A percentile compares a stretch with the other conserved stretches of the same genome.
phyloP scores from a whole-genome alignment of 139 green algal species.

The Chlamydomonas eustigma region DNA sequence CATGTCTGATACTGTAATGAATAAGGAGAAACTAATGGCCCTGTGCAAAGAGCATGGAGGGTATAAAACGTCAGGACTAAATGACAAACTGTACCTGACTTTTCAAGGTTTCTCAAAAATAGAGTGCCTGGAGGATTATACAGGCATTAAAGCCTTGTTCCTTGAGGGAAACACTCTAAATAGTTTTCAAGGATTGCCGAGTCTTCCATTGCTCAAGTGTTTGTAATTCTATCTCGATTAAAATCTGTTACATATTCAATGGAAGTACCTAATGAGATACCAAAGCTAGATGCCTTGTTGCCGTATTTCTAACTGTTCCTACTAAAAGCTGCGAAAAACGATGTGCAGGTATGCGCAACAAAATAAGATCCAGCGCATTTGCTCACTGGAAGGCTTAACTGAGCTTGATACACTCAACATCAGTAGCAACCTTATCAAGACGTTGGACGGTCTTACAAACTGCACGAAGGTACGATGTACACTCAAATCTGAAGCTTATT shows the following conservation, averaged over 20 bases:
- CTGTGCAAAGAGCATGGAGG: constrained; percentile 73
- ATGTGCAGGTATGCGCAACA: constrained; percentile 86
- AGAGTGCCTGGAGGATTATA: constrained; percentile 70
- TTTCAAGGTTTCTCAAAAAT: constrained; percentile 77
- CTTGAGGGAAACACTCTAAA: constrained; percentile 83
- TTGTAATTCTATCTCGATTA: too few relatives aligned
- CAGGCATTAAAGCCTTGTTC: constrained; percentile 74
- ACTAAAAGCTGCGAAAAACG: too few relatives aligned
- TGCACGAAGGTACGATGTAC: constrained; percentile 7
- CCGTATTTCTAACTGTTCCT: too few relatives aligned
- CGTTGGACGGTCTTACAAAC: constrained; percentile 49
- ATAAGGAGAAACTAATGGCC: neutral
- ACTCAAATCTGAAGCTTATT: too few relatives aligned
- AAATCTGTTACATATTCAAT: too few relatives aligned
- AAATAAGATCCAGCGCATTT: constrained; percentile 59
- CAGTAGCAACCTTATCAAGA: constrained; percentile 66
- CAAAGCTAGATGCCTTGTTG: too few relatives aligned
- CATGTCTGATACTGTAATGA: constrained; percentile 11
- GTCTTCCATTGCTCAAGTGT: constrained; percentile 71
- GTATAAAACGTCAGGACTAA: constrained; percentile 74
- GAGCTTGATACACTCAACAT: constrained; percentile 78
- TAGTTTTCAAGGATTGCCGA: constrained; percentile 65
- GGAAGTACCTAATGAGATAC: too few relatives aligned
- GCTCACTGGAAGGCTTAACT: constrained; percentile 46
- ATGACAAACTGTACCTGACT: constrained; percentile 86